Percentiles rank a stretch among this genome's conserved stretches.
Conservation (phyloP, 169 alveolate genomes). For the Plasmodium relictum region DNA sequence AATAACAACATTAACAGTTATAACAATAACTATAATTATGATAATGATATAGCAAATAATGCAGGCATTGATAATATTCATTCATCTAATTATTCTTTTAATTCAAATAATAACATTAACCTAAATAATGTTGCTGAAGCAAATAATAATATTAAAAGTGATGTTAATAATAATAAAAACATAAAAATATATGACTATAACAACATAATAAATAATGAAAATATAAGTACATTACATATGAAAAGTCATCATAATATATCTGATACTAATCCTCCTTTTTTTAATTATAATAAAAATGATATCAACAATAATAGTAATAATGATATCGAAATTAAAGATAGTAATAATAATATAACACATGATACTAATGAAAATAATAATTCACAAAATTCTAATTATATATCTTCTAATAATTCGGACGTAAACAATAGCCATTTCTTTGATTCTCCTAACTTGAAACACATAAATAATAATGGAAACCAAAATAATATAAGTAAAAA, state of each 20-base stretch:
- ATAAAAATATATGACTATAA: background rate
- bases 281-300: slow-evolving; percentile 17
- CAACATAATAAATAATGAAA: background rate
- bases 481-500: background rate
- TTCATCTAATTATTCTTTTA: too few relatives aligned
- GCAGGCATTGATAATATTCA: background rate
- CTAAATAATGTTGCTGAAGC: background rate
- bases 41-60: background rate
- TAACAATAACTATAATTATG: background rate
- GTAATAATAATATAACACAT: background rate
- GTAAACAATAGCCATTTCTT: background rate
- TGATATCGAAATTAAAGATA: too few relatives aligned
- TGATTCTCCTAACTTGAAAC: background rate
- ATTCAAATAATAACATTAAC: background rate
- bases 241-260: slow-evolving; percentile 1
- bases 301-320: background rate
- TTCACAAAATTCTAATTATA: background rate
- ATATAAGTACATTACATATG: background rate
- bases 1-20: background rate
- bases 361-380: background rate
- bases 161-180: slow-evolving; percentile 7
- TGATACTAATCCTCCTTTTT: slow-evolving; percentile 4
- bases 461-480: background rate
- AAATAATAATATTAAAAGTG: background rate
- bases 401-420: background rate